Evolutionary conservation across 495 filamentous ascomycete species (phyloP).

Genomic region (Saxophila tyrrhenica): DNA sequence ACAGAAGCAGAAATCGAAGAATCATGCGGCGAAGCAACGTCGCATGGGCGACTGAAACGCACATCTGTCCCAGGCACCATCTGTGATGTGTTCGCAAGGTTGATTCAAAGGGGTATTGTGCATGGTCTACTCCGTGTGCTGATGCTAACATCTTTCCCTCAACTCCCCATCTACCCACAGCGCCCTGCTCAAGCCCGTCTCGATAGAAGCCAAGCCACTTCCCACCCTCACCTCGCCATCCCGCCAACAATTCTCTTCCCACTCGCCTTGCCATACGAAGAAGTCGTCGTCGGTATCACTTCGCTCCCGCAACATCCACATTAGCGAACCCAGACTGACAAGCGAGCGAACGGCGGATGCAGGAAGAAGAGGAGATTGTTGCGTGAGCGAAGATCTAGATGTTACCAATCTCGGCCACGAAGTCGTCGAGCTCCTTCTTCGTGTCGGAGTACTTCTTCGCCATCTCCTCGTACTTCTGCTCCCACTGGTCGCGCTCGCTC

Average conservation of each 20-base stretch:
- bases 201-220: neutral
- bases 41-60: constrained; percentile 7
- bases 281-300: constrained; percentile 2
- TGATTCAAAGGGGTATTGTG: constrained; percentile 5
- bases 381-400: constrained; percentile 46
- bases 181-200: neutral
- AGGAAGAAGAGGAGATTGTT: neutral
- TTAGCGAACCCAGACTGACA: neutral
- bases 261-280: constrained; percentile 7
- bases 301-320: neutral
- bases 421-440: constrained; percentile 84
- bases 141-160: neutral
- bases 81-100: neutral
- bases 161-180: neutral
- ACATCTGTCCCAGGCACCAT: neutral
- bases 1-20: constrained; percentile 55
- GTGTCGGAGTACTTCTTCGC: constrained; percentile 69
- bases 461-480: constrained; percentile 94
- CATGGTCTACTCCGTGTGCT: neutral
- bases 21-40: constrained; percentile 29
- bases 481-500: constrained; percentile 77
- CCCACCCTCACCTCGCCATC: neutral
- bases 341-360: neutral
- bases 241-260: neutral
- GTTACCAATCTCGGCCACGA: constrained; percentile 78